These are phyloP conservation scores for Thraustochytrium sp. DNA, from an alignment of 352 stramenopile species.

Conservation along the genomic window DNA sequence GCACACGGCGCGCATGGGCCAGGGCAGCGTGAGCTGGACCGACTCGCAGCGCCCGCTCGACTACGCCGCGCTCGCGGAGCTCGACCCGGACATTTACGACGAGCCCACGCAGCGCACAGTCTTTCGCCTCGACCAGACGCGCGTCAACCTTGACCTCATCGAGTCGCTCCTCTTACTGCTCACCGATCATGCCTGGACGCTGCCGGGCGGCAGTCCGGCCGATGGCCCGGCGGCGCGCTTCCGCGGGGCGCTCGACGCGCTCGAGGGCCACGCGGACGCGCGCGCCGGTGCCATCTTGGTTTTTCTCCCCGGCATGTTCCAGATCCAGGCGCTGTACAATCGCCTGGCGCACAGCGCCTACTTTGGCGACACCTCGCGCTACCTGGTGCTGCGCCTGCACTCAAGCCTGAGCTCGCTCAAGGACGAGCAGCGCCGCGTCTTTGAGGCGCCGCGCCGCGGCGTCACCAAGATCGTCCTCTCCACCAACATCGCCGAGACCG, in stretches of 20 bases:
- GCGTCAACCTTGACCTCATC: slow-evolving; percentile 91
- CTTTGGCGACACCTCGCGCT: slow-evolving; percentile 2
- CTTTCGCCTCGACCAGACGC: slow-evolving; percentile 70
- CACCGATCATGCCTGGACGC: slow-evolving; percentile 54
- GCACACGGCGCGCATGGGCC: background rate
- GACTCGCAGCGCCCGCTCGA: background rate
- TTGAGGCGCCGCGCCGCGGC: slow-evolving; percentile 59
- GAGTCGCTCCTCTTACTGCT: slow-evolving; percentile 75
- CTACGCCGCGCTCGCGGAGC: background rate
- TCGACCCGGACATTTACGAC: background rate
- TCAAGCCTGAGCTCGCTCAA: slow-evolving; percentile 71
- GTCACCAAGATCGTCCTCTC: slow-evolving; percentile 82
- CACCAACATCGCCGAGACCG: slow-evolving; percentile 96
- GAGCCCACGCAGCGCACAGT: slow-evolving; percentile 53
- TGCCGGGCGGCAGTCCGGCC: slow-evolving; percentile 38
- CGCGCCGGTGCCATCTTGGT: slow-evolving; percentile 80
- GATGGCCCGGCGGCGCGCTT: background rate
- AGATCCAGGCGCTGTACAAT: slow-evolving; percentile 81
- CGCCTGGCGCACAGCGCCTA: slow-evolving; percentile 55
- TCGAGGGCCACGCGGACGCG: background rate
- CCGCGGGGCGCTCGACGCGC: background rate
- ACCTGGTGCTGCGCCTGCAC: slow-evolving; percentile 79
- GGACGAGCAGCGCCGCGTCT: slow-evolving; percentile 86
- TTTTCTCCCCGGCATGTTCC: slow-evolving; percentile 85
- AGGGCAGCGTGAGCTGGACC: background rate